A percentile compares a stretch with the other conserved stretches of the same genome.
phyloP scores from a whole-genome alignment of 176 grass and related monocot genomes.

The Ensete glaucum region DNA sequence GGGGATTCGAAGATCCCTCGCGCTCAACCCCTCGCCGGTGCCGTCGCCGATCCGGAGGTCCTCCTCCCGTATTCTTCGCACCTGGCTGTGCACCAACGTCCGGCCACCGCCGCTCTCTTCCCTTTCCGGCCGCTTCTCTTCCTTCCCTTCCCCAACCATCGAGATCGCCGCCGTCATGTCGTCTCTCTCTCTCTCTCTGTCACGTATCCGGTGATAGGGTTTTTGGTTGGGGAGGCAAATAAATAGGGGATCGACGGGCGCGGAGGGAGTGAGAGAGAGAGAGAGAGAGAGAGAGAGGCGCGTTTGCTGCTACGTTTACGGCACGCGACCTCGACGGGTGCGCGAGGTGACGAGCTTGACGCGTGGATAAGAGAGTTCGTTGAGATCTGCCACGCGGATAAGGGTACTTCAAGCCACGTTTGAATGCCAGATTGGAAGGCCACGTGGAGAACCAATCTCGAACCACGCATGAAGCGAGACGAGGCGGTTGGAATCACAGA shows the following conservation, averaged over 20 bases:
- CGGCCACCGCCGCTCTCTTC: background rate
- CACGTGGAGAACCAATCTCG: too few relatives aligned
- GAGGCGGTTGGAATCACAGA: too few relatives aligned
- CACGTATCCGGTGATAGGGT: background rate
- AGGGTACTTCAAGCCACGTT: too few relatives aligned
- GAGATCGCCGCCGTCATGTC: slow-evolving; percentile 3
- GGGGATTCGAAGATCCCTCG: slow-evolving; percentile 2
- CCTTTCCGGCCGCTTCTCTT: background rate
- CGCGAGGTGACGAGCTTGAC: too few relatives aligned
- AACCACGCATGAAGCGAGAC: too few relatives aligned
- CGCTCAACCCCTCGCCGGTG: slow-evolving; percentile 1
- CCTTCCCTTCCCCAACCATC: background rate
- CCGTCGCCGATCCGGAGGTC: slow-evolving; percentile 15
- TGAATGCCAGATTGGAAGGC: too few relatives aligned
- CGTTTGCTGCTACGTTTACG: background rate
- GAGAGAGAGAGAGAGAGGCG: background rate
- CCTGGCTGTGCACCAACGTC: slow-evolving; percentile 20
- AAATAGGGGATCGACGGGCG: background rate
- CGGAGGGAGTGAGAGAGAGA: background rate
- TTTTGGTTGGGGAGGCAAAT: background rate
- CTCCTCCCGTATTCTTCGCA: slow-evolving; percentile 20
- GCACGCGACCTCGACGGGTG: background rate
- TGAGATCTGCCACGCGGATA: too few relatives aligned
- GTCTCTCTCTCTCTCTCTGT: background rate
- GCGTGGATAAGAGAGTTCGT: too few relatives aligned